Evolutionary conservation across 2,329 filamentous ascomycete species (phyloP).

Genomic region (Penicillium sp.): DNA sequence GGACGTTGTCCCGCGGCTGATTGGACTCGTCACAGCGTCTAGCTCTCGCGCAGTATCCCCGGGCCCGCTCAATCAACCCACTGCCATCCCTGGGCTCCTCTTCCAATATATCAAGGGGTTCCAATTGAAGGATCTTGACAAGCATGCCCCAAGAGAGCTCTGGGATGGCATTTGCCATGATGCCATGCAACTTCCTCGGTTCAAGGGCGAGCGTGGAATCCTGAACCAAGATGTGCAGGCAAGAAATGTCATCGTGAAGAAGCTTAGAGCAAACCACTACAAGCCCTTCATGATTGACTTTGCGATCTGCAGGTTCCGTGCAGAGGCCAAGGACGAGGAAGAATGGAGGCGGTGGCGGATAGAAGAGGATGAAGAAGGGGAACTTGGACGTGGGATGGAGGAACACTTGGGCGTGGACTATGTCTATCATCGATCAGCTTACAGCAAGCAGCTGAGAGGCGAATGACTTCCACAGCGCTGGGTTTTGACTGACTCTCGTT

Average conservation of each 20-base stretch:
- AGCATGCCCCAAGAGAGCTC: slow-evolving; percentile 13
- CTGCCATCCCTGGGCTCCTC: not conserved
- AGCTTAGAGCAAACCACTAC: not conserved
- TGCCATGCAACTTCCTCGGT: slow-evolving; percentile 27
- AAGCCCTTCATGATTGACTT: not conserved
- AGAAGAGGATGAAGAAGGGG: not conserved
- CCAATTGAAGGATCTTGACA: slow-evolving; percentile 22
- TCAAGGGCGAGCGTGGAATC: slow-evolving; percentile 25
- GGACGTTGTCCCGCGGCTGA: not conserved
- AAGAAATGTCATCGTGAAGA: slow-evolving; percentile 22
- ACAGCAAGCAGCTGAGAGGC: not conserved
- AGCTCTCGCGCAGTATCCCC: not conserved
- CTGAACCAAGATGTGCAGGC: slow-evolving; percentile 31
- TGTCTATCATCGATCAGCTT: not conserved
- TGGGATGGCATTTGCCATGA: slow-evolving; percentile 33
- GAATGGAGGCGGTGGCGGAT: no score
- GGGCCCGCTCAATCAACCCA: not conserved
- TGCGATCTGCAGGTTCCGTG: not conserved
- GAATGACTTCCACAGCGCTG: not conserved
- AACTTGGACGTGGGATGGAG: not conserved
- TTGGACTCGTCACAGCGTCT: not conserved
- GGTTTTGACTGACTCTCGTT: not conserved
- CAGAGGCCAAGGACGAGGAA: not conserved
- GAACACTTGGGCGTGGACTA: not conserved
- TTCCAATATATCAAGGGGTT: slow-evolving; percentile 8